Evolutionary conservation across 306 rosid genomes (phyloP).

Genomic region (Rosa rugosa): DNA sequence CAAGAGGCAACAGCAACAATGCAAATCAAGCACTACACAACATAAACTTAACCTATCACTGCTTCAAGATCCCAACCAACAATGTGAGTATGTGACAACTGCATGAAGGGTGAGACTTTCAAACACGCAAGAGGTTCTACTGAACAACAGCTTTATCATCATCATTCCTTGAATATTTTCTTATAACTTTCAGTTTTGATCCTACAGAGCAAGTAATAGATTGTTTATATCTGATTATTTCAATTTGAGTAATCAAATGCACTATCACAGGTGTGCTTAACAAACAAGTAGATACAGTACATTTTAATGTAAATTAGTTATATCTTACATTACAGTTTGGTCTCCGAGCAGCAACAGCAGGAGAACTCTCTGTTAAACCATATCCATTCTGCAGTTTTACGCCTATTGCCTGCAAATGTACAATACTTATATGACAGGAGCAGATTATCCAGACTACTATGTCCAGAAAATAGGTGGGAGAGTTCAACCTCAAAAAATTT

Average conservation of each 20-base stretch:
- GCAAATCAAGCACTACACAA: not conserved
- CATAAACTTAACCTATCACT: not conserved
- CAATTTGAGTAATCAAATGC: not conserved
- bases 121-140: not conserved
- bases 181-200: not conserved
- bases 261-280: not conserved
- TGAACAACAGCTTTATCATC: not conserved
- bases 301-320: slow-evolving; percentile 1
- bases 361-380: slow-evolving; percentile 92
- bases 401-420: slow-evolving; percentile 72
- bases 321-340: slow-evolving; percentile 73
- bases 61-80: slow-evolving; percentile 5
- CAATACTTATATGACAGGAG: slow-evolving; percentile 13
- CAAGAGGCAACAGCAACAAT: not conserved
- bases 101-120: not conserved
- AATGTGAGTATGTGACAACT: not conserved
- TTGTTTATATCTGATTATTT: not conserved
- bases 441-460: not conserved
- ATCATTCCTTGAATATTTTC: not conserved
- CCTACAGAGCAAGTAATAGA: not conserved
- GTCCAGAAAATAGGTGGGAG: slow-evolving; percentile 15
- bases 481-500: slow-evolving; percentile 81
- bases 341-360: slow-evolving; percentile 75
- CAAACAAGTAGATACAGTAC: slow-evolving; percentile 2
- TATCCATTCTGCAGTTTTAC: slow-evolving; percentile 87